phyloP scores from a whole-genome alignment of 2,329 filamentous ascomycete genomes.

The Diaporthe helianthi region DNA sequence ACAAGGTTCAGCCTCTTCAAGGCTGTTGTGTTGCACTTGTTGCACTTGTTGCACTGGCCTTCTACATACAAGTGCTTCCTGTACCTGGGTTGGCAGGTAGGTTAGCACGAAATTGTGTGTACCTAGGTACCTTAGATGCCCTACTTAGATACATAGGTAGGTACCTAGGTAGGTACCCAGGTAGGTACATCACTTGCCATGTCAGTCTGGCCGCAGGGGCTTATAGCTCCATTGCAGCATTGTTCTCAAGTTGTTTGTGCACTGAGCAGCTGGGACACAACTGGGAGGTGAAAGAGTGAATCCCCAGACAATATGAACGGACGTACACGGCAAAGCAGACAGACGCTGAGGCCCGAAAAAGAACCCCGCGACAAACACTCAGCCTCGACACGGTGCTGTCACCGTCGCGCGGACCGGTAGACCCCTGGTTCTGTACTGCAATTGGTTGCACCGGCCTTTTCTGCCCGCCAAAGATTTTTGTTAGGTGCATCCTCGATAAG shows the following conservation, averaged over 20 bases:
- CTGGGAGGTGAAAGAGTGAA: neutral
- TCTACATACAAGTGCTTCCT: neutral
- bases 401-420: neutral
- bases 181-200: neutral
- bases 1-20: constrained; percentile 21
- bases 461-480: constrained; percentile 18
- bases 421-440: constrained; percentile 20
- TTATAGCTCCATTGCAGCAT: neutral
- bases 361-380: constrained; percentile 10
- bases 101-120: neutral
- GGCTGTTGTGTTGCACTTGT: too few relatives aligned
- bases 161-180: too few relatives aligned
- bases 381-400: constrained; percentile 14
- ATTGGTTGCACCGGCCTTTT: constrained; percentile 14
- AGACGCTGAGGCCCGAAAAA: neutral
- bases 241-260: neutral
- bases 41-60: too few relatives aligned
- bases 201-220: neutral
- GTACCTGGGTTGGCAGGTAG: neutral
- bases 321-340: neutral
- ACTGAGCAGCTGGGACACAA: neutral
- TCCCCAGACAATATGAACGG: neutral
- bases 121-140: too few relatives aligned
- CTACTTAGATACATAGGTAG: too few relatives aligned
- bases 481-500: constrained; percentile 21